Evolutionary conservation across 192 early-diverging fungal species (phyloP).

Genomic region (Coemansia sp.): DNA sequence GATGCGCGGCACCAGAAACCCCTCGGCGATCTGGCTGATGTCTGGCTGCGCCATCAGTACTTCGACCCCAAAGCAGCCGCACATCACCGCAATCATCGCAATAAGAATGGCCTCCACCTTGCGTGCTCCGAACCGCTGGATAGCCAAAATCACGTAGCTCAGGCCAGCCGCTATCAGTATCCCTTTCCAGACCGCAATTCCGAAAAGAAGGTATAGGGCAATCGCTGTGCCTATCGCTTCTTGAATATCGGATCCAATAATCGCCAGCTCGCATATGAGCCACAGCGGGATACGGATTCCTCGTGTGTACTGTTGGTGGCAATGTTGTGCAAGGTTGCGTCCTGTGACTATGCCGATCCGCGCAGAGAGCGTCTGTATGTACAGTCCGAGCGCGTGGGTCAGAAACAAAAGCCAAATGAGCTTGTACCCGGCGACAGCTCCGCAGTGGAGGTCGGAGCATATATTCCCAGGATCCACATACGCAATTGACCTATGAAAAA

Average conservation of each 20-base stretch:
- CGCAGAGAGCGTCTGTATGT: constrained; percentile 63
- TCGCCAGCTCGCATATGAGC: constrained; percentile 64
- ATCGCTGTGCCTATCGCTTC: constrained; percentile 91
- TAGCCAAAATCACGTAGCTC: constrained; percentile 73
- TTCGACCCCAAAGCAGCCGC: constrained; percentile 74
- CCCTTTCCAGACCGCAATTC: constrained; percentile 66
- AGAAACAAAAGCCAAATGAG: constrained; percentile 68
- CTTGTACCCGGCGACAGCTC: constrained; percentile 65
- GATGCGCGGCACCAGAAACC: constrained; percentile 59
- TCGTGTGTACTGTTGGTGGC: constrained; percentile 45
- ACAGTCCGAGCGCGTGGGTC: constrained; percentile 63
- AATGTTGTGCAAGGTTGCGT: constrained; percentile 62
- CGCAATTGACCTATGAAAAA: constrained; percentile 57
- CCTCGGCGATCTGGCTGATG: constrained; percentile 50
- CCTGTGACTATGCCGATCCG: constrained; percentile 67
- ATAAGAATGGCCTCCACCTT: constrained; percentile 76
- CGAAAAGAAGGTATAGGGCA: constrained; percentile 76
- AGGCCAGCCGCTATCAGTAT: constrained; percentile 75
- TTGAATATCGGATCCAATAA: constrained; percentile 72
- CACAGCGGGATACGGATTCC: constrained; percentile 53
- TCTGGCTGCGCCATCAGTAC: constrained; percentile 58
- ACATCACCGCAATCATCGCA: constrained; percentile 70
- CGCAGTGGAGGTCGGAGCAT: constrained; percentile 69
- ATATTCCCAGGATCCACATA: constrained; percentile 73
- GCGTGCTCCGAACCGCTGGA: constrained; percentile 64